Conservation (phyloP, 805 yeast species). For the Candida golubevii region DNA sequence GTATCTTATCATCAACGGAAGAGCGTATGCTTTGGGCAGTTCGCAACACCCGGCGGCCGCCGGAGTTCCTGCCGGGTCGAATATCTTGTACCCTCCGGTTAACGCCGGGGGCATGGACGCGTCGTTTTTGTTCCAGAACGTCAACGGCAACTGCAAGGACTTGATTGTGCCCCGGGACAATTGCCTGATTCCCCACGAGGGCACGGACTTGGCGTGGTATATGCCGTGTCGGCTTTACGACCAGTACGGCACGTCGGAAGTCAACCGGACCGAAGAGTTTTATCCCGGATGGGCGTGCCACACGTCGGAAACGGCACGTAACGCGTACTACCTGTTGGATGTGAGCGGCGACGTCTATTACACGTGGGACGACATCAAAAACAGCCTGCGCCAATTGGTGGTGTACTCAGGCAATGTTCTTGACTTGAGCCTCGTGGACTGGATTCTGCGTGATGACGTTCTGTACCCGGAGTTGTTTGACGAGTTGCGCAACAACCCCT, state of each 20-base stretch:
- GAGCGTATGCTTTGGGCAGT: slow-evolving; percentile 64
- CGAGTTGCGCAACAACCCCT: slow-evolving; percentile 48
- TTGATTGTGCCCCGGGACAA: slow-evolving; percentile 66
- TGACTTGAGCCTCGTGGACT: slow-evolving; percentile 70
- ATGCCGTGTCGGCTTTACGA: slow-evolving; percentile 80
- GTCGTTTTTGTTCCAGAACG: slow-evolving; percentile 82
- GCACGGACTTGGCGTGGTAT: slow-evolving; percentile 81
- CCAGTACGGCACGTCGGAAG: slow-evolving; percentile 67
- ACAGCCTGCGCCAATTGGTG: slow-evolving; percentile 67
- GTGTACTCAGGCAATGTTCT: slow-evolving; percentile 89
- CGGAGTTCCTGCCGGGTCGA: slow-evolving; percentile 67
- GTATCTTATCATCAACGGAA: slow-evolving; percentile 73
- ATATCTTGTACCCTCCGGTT: slow-evolving; percentile 77
- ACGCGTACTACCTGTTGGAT: slow-evolving; percentile 56
- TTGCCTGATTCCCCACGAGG: slow-evolving; percentile 63
- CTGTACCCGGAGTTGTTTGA: slow-evolving; percentile 72
- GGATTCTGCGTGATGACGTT: slow-evolving; percentile 68
- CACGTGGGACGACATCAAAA: slow-evolving; percentile 81
- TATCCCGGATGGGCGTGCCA: slow-evolving; percentile 88
- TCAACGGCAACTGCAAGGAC: slow-evolving; percentile 83
- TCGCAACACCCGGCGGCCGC: slow-evolving; percentile 81
- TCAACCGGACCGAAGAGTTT: slow-evolving; percentile 58
- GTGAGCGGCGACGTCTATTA: slow-evolving; percentile 74
- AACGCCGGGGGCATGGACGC: slow-evolving; percentile 89
- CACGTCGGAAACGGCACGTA: slow-evolving; percentile 65